Base-by-base conservation (phyloP, 2,329 filamentous ascomycete species). In the Pseudogymnoascus sp. region DNA sequence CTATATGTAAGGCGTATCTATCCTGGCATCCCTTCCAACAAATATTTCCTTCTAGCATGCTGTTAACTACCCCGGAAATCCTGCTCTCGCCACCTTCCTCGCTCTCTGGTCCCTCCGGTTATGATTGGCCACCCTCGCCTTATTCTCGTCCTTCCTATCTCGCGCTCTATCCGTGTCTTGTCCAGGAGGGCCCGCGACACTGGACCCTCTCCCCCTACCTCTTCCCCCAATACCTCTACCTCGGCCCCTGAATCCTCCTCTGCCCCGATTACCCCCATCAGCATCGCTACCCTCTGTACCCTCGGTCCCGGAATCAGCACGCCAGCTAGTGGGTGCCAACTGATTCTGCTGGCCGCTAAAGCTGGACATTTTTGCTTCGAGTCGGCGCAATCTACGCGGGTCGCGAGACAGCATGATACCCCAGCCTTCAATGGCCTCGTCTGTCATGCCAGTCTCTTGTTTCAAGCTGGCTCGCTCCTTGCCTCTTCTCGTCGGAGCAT, bases 351-450 rank as follows among this genome's bases (percentile, higher is more conserved):
- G 73, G 1, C 88, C 88, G 10, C 77, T 76, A 64, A 88, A 89
- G 15, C 80, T 76, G 9, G 80, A 79, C 67, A 86, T 88, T 68
- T 84, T 86, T 57, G 79, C 79, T 72, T 96, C 89, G 41, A 97
- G 74, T 60, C 82, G 79, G 60, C 82, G 81, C 70, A 86, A 76
- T 62, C 86, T 81, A 67, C 82, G 81, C 0, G 88, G 81, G 66
- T 92, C 87, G 30, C 92, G 81, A 10, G 77, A 75, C 6, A 96
- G 74, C 89, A 97, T 95, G 56, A 96, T 76, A 0, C 82, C 90
- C 92, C 92, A 99, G 4, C 94, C 94, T 73, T 97, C 94, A 33
- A 99, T 87, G 2, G 88, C 85, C 73, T 97, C 92, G 66, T 97
- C 92, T 0, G 90, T 91, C 90, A 96, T 90, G 3, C 86, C 86